These are phyloP conservation scores for Leccinellum luteum DNA, from an alignment of 768 basidiomycete species.

Conservation along the genomic window DNA sequence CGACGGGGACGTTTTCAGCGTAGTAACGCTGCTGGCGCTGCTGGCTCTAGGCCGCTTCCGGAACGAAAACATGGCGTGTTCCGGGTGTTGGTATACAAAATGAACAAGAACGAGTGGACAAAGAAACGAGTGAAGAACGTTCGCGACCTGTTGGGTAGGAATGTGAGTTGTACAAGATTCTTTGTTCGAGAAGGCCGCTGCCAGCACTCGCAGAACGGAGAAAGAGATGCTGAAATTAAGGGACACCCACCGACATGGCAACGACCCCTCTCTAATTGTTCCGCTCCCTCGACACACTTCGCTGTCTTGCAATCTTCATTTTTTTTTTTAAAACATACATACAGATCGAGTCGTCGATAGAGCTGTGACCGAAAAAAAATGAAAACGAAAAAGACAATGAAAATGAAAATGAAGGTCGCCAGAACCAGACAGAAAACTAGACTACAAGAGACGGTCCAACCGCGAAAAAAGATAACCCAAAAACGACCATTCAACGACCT, in stretches of 20 bases:
- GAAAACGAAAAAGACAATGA: slow-evolving; percentile 5
- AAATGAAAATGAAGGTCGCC: slow-evolving; percentile 9
- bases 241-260: slow-evolving; percentile 26
- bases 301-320: slow-evolving; percentile 10
- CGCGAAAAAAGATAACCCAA: slow-evolving; percentile 31
- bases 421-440: slow-evolving; percentile 26
- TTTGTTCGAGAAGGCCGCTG: slow-evolving; percentile 17
- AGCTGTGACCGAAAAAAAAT: slow-evolving; percentile 17
- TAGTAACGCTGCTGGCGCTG: slow-evolving; percentile 35
- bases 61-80: slow-evolving; percentile 64
- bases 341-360: slow-evolving; percentile 28
- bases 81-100: slow-evolving; percentile 20
- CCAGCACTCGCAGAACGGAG: slow-evolving; percentile 10
- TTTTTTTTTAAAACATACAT: slow-evolving; percentile 31
- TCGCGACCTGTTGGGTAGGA: slow-evolving; percentile 14
- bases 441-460: slow-evolving; percentile 37
- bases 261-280: slow-evolving; percentile 10
- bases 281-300: neutral
- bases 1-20: slow-evolving; percentile 73
- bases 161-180: slow-evolving; percentile 15
- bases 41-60: slow-evolving; percentile 59
- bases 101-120: slow-evolving; percentile 24
- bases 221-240: slow-evolving; percentile 21
- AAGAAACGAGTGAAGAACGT: slow-evolving; percentile 26
- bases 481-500: slow-evolving; percentile 32